These are phyloP conservation scores for Talaromyces thailandensis DNA, from an alignment of 495 filamentous ascomycete species.

Conservation along the genomic window DNA sequence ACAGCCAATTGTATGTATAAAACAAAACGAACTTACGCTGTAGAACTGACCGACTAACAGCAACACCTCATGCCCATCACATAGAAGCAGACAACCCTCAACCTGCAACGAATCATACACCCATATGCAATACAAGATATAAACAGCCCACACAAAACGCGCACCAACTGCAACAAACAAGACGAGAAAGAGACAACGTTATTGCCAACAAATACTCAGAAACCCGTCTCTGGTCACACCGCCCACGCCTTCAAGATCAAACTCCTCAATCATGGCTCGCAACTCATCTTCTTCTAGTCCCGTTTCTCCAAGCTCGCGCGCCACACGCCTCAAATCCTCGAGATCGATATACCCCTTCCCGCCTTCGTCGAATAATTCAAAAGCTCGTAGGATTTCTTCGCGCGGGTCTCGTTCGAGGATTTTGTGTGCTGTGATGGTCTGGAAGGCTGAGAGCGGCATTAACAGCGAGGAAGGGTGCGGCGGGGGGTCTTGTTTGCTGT, in stretches of 20 bases:
- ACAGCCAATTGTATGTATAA: background rate
- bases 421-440: constrained; percentile 67
- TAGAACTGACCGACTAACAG: background rate
- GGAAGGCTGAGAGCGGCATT: constrained; percentile 64
- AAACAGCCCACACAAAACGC: constrained; percentile 10
- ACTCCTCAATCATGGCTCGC: constrained; percentile 95
- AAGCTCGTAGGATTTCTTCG: constrained; percentile 88
- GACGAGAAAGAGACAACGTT: constrained; percentile 11
- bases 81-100: background rate
- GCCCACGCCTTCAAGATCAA: constrained; percentile 88
- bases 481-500: constrained; percentile 19
- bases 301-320: constrained; percentile 82
- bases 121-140: constrained; percentile 3
- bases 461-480: constrained; percentile 48
- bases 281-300: constrained; percentile 87
- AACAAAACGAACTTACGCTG: background rate
- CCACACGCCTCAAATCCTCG: constrained; percentile 77
- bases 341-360: constrained; percentile 78
- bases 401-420: constrained; percentile 75
- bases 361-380: constrained; percentile 77
- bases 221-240: constrained; percentile 88
- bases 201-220: constrained; percentile 65
- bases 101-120: background rate
- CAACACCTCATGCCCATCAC: background rate
- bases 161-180: constrained; percentile 8